Evolutionary conservation across 352 stramenopile species (phyloP), one percentile per base, ranked within the genome.

Genomic region (Globisporangium nagaii): DNA sequence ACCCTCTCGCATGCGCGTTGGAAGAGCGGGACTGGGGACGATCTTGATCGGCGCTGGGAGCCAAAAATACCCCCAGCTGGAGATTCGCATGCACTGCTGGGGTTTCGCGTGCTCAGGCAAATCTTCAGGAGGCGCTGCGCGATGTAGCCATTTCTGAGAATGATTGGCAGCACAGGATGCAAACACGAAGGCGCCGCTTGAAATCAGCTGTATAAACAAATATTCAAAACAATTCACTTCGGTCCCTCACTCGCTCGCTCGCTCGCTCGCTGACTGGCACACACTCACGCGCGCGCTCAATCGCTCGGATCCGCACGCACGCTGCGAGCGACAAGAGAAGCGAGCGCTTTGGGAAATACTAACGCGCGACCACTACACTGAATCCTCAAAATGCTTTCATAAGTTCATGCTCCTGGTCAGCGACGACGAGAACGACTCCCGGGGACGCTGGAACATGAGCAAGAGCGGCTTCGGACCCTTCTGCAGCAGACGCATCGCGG

Each of bases 401-500:
- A 63, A 41, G 34, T 63, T 63, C 41, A 73, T 68, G 52, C 61
- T 73, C 54, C 66, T 70, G 36, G 60, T 65, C 20, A 65, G 37
- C 17, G 63, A 64, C 13, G 62, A 53, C 13, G 55, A 56, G 24
- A 50, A 58, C 4, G 71, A 85, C 8, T 65, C 31, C 19, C 71
- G 68, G 25, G 81, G 81, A 41, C 82, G 75, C 59, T 93, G 81
- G 60, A 95, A 95, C 77, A 92, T 95, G 32, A 95, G 68, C 53
- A 95, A 50, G 42, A 95, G 65, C 44, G 84, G 84, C 67, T 95
- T 95, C 0, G 84, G 84, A 17, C 84, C 82, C 53, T 89, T 90
- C 61, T 95, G 83, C 31, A 95, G 62, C 56, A 95, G 54, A 46
- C 87, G 84, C 84, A 95, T 95, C 15, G 84, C 82, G 22, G 84